Conservation (phyloP, 140 eudicot genomes). For the Ambrosia hybrid region DNA sequence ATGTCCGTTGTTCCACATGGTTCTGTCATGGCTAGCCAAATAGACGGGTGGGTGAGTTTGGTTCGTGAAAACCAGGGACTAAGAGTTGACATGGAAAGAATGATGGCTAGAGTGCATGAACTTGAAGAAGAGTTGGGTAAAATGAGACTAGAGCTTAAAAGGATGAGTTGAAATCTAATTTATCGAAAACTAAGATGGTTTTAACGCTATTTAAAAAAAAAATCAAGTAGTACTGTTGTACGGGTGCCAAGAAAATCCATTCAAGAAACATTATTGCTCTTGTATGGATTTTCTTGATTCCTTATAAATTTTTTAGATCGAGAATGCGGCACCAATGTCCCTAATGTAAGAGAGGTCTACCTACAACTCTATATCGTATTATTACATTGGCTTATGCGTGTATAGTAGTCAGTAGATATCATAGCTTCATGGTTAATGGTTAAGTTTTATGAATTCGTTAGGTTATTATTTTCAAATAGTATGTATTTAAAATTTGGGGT, state of each 20-base stretch:
- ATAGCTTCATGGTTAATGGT: background rate
- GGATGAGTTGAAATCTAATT: conserved; percentile 48
- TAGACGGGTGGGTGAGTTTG: conserved; percentile 63
- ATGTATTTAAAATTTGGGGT: background rate
- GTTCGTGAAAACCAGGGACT: conserved; percentile 67
- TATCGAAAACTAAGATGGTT: conserved; percentile 32
- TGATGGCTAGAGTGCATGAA: conserved; percentile 66
- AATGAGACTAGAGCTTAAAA: conserved; percentile 60
- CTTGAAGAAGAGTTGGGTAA: conserved; percentile 66
- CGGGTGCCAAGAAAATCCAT: conserved; percentile 21
- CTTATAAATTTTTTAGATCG: background rate
- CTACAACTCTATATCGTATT: background rate
- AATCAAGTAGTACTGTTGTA: background rate
- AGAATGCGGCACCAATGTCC: background rate
- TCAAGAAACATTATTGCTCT: conserved; percentile 1
- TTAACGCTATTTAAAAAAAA: conserved; percentile 10
- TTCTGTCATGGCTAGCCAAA: conserved; percentile 30
- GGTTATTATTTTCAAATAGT: background rate
- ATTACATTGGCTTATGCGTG: background rate
- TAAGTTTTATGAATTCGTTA: background rate
- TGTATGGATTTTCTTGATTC: conserved; percentile 29
- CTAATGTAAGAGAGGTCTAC: background rate
- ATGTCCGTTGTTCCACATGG: conserved; percentile 4
- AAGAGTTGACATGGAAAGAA: conserved; percentile 64
- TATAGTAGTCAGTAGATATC: background rate